phyloP scores from a whole-genome alignment of 2,329 filamentous ascomycete genomes.

The Penicillium expansum region DNA sequence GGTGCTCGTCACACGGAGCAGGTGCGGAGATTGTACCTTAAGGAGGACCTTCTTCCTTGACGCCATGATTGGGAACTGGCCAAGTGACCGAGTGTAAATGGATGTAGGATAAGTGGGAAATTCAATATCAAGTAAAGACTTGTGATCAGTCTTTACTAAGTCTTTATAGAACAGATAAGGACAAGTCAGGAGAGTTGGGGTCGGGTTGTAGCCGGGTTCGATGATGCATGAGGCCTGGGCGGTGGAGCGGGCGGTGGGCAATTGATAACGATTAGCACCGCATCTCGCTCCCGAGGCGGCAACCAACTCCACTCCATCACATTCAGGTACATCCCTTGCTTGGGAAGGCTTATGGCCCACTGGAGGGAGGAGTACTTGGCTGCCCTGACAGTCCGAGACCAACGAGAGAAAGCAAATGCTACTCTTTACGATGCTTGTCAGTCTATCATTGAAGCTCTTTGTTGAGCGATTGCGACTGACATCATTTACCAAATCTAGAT shows the following conservation, averaged over 20 bases:
- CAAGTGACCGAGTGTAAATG: not conserved
- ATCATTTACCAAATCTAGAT: slow-evolving; percentile 45
- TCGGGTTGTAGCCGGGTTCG: slow-evolving; percentile 29
- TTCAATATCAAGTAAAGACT: not conserved
- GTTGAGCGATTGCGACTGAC: slow-evolving; percentile 22
- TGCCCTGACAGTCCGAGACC: slow-evolving; percentile 69
- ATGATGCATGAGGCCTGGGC: slow-evolving; percentile 36
- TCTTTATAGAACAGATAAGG: slow-evolving; percentile 2
- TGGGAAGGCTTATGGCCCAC: slow-evolving; percentile 53
- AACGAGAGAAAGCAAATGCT: slow-evolving; percentile 62
- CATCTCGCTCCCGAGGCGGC: slow-evolving; percentile 10
- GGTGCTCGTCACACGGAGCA: slow-evolving; percentile 12
- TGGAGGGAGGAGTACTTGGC: slow-evolving; percentile 81
- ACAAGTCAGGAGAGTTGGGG: slow-evolving; percentile 20
- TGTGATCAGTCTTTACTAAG: not conserved
- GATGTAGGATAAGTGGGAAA: not conserved
- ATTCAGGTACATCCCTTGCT: slow-evolving; percentile 13
- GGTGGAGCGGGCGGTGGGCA: slow-evolving; percentile 32
- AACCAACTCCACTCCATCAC: slow-evolving; percentile 21
- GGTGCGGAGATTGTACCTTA: slow-evolving; percentile 60
- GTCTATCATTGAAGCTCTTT: slow-evolving; percentile 9
- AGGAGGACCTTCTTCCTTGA: slow-evolving; percentile 86
- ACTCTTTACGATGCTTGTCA: slow-evolving; percentile 77
- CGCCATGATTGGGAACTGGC: slow-evolving; percentile 55
- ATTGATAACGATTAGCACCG: slow-evolving; percentile 20